A percentile compares a stretch with the other conserved stretches of the same genome.
These are phyloP conservation scores for Physcomitrium patens DNA, from an alignment of 225 moss, liverwort and hornwort genomes.

Conservation along the genomic window DNA sequence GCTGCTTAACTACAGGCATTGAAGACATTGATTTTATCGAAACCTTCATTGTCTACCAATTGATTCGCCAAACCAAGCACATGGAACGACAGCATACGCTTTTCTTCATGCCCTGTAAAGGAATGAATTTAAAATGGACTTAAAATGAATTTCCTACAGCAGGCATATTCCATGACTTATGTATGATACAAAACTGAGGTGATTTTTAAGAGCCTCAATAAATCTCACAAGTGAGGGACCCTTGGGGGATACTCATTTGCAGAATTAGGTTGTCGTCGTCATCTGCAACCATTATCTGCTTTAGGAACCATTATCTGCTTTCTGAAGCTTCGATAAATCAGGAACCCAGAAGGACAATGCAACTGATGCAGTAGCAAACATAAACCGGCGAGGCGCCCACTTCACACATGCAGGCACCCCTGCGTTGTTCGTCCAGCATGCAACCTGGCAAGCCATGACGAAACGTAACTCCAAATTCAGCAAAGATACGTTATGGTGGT, in stretches of 20 bases:
- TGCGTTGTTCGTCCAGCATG: constrained; percentile 84
- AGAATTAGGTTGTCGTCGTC: background rate
- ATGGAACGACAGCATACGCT: too few relatives aligned
- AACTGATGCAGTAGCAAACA: constrained; percentile 93
- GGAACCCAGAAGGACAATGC: constrained; percentile 94
- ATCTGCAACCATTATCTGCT: constrained; percentile 31
- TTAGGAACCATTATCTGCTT: constrained; percentile 42
- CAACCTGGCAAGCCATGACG: constrained; percentile 53
- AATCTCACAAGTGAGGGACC: constrained; percentile 7
- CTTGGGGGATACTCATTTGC: background rate
- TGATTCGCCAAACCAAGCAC: too few relatives aligned
- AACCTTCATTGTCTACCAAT: too few relatives aligned
- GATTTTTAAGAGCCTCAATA: background rate
- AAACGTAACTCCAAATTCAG: constrained; percentile 13
- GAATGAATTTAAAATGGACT: background rate
- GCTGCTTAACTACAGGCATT: too few relatives aligned
- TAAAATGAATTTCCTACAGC: constrained; percentile 4
- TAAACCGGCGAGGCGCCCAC: constrained; percentile 95
- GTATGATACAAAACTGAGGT: constrained; percentile 29
- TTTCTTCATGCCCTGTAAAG: too few relatives aligned
- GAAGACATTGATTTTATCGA: too few relatives aligned
- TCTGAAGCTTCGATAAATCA: constrained; percentile 74
- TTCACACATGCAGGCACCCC: constrained; percentile 91
- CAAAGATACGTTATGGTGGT: background rate
- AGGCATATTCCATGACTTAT: background rate